These are phyloP conservation scores for Chloromonas sp. DNA, from an alignment of 163 green algal species.

Conservation along the genomic window DNA sequence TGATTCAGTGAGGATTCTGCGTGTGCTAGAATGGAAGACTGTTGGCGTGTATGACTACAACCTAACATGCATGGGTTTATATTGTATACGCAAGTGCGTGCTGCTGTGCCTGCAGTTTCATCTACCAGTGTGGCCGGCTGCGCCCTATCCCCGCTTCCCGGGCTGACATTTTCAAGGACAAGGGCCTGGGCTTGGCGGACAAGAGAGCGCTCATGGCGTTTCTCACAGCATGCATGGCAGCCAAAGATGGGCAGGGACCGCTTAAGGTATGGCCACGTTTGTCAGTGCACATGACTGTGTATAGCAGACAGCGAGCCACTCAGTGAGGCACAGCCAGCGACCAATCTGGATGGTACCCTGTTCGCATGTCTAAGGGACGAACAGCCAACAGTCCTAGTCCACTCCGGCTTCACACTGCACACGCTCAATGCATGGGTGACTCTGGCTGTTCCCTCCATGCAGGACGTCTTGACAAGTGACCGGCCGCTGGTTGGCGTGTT, in stretches of 20 bases:
- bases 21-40: too few species aligned
- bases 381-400: not conserved
- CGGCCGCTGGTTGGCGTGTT: not conserved
- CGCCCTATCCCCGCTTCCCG: slow-evolving; percentile 32
- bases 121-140: slow-evolving; percentile 19
- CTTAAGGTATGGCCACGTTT: too few species aligned
- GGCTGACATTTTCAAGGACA: slow-evolving; percentile 48
- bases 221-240: slow-evolving; percentile 24
- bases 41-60: too few species aligned
- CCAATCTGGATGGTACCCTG: not conserved
- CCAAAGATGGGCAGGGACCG: not conserved
- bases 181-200: slow-evolving; percentile 29
- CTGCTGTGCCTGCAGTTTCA: slow-evolving; percentile 25
- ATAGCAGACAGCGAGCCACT: not conserved
- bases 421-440: not conserved
- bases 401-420: not conserved
- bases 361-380: not conserved
- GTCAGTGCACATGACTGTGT: not conserved
- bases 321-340: not conserved
- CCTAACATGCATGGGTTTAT: too few species aligned
- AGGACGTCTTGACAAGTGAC: not conserved
- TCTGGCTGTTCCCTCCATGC: not conserved
- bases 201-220: slow-evolving; percentile 46
- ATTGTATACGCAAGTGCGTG: not conserved
- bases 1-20: too few species aligned